Percentiles rank a stretch among this genome's conserved stretches.
These are phyloP conservation scores for Pecoramyces ruminantium DNA, from an alignment of 192 early-diverging fungal genomes.

Conservation along the genomic window DNA sequence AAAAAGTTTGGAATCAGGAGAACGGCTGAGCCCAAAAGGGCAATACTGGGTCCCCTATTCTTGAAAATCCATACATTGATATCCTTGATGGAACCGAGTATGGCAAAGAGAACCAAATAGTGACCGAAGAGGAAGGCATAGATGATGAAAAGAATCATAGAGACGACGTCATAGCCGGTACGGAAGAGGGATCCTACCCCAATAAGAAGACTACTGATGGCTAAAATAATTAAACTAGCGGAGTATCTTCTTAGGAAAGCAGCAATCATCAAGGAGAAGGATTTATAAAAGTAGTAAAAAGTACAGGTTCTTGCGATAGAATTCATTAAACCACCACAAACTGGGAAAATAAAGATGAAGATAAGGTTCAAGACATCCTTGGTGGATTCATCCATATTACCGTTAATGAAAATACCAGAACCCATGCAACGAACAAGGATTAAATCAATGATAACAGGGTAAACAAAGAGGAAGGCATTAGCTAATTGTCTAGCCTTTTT, in stretches of 20 bases:
- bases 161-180: background rate
- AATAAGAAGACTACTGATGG: constrained; percentile 4
- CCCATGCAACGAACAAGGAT: constrained; percentile 10
- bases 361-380: background rate
- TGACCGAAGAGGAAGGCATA: constrained; percentile 8
- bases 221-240: constrained; percentile 9
- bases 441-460: constrained; percentile 20
- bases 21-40: background rate
- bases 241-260: constrained; percentile 13
- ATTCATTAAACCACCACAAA: constrained; percentile 18
- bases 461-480: constrained; percentile 23
- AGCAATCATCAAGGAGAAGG: constrained; percentile 17
- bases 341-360: constrained; percentile 6
- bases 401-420: constrained; percentile 8
- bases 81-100: constrained; percentile 10
- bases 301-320: constrained; percentile 18
- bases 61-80: constrained; percentile 16
- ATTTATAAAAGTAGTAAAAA: constrained; percentile 22
- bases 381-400: constrained; percentile 1
- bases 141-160: background rate
- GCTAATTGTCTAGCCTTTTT: background rate
- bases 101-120: constrained; percentile 14
- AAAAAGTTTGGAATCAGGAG: background rate
- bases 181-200: background rate
- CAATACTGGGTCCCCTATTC: constrained; percentile 10